A percentile compares a stretch with the other conserved stretches of the same genome.
Conservation (phyloP, 306 rosid species). For the Pachyrhizus erosus region DNA sequence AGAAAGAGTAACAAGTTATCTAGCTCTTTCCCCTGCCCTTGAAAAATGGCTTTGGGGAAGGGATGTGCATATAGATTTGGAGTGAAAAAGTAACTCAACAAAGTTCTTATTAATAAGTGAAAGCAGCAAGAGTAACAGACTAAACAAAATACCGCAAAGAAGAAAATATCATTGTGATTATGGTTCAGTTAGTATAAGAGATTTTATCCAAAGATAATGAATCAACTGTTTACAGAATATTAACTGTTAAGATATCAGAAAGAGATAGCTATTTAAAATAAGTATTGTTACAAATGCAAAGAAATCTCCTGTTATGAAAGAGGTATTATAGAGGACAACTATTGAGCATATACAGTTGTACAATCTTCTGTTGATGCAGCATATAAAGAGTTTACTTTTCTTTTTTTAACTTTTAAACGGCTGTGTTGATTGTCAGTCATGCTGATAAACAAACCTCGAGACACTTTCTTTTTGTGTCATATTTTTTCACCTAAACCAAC, state of each 20-base stretch:
- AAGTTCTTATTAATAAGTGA: neutral
- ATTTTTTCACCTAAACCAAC: neutral
- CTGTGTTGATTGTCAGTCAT: neutral
- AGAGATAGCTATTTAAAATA: neutral
- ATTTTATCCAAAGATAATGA: neutral
- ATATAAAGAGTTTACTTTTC: neutral
- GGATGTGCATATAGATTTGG: neutral
- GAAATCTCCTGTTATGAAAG: neutral
- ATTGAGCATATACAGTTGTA: neutral
- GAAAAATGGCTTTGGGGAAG: neutral
- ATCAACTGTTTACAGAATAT: neutral
- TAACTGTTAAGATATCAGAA: neutral
- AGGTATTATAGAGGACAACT: neutral
- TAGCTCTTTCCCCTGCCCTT: neutral
- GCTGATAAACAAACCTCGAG: conserved; percentile 32
- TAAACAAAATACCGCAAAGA: neutral
- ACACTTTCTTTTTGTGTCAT: neutral
- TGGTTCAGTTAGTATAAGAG: conserved; percentile 2
- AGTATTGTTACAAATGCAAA: neutral
- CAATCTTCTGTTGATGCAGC: neutral
- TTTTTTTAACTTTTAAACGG: neutral
- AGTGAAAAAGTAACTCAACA: neutral
- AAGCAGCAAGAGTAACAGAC: neutral
- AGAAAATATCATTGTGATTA: neutral
- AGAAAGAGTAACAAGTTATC: neutral